These are phyloP conservation scores for Aspergillus steynii DNA, from an alignment of 495 filamentous ascomycete species.

Conservation along the genomic window DNA sequence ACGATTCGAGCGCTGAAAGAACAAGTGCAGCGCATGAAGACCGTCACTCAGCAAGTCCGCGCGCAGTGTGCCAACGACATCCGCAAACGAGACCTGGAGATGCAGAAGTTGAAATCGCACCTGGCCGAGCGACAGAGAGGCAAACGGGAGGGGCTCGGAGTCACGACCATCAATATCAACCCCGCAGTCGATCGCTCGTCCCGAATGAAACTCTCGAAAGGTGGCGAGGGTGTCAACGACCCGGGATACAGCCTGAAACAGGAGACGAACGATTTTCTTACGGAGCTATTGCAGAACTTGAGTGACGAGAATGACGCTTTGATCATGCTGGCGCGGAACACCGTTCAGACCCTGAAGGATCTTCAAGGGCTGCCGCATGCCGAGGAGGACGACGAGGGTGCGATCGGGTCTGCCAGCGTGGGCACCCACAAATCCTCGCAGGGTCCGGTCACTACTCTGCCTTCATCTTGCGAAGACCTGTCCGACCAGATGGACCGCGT, in stretches of 20 bases:
- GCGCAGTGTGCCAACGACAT: constrained; percentile 89
- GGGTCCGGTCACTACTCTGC: constrained; percentile 40
- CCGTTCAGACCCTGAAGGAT: constrained; percentile 69
- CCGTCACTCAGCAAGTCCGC: constrained; percentile 75
- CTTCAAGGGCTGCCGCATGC: constrained; percentile 71
- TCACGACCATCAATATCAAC: constrained; percentile 53
- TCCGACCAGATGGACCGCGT: constrained; percentile 70
- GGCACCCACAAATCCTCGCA: constrained; percentile 29
- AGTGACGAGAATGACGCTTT: constrained; percentile 93
- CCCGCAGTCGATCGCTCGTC: constrained; percentile 36
- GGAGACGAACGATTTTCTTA: constrained; percentile 92
- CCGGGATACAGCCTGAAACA: constrained; percentile 72
- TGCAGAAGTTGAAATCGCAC: constrained; percentile 84
- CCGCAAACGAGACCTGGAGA: constrained; percentile 84
- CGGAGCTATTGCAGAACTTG: constrained; percentile 79
- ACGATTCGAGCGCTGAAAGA: constrained; percentile 71
- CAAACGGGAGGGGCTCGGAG: constrained; percentile 48
- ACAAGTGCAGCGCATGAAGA: constrained; percentile 75
- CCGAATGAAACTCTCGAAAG: constrained; percentile 27
- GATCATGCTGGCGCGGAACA: constrained; percentile 68
- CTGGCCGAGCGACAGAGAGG: constrained; percentile 57
- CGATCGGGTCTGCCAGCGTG: constrained; percentile 38
- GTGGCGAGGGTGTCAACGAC: constrained; percentile 52
- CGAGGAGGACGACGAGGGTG: constrained; percentile 43
- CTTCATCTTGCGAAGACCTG: constrained; percentile 69